Evolutionary conservation across 202 grass and related monocot species (phyloP), one percentile per base, ranked within the genome.

Genomic region (Hordeum pubiflorum): DNA sequence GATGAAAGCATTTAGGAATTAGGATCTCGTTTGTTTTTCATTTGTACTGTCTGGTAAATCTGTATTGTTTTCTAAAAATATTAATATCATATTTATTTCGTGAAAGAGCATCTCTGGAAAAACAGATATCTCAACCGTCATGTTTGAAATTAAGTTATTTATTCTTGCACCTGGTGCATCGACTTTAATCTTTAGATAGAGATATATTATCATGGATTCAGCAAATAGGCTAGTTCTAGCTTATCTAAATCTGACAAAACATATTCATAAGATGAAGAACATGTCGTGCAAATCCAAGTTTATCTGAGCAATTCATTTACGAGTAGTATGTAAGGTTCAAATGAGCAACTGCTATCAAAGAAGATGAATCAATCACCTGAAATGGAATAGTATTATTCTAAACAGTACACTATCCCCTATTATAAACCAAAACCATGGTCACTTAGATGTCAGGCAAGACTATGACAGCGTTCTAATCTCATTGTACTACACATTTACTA

Each of bases 391-490:
- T 58, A 23, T 81, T 81, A 50, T 69, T 77, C 31, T 39, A 3
- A 83, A 37, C 4, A 67, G 60, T 79, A 61, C 59, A 83, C 23
- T 32, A 83, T 73, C 18, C 72, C 58, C 64, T 74, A 54, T 0
- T 80, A 69, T 63, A 46, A 46, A 46, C 32, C 32, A 33, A 79
- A 87, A 66, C 20, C 59, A 83, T 31, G 11, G 55, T 68, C 41
- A 43, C 58, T 29, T 61, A 40, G 13, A 29, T 69, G 23, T 24
- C 8, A 60, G 75, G 79, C 12, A 65, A 37, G 63, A 32, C 63
- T 67, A 67, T 67, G 79, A 68, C 63, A 68, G 67, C 69, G 63
- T 40, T 23, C 76, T 84, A 84, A 69, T 88, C 48, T 75, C 31
- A 88, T 46, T 46, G 43, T 59, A 40, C 22, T 80, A 33, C 69